Conservation (phyloP, 805 yeast genomes). For the Hanseniaspora mollemarum region DNA sequence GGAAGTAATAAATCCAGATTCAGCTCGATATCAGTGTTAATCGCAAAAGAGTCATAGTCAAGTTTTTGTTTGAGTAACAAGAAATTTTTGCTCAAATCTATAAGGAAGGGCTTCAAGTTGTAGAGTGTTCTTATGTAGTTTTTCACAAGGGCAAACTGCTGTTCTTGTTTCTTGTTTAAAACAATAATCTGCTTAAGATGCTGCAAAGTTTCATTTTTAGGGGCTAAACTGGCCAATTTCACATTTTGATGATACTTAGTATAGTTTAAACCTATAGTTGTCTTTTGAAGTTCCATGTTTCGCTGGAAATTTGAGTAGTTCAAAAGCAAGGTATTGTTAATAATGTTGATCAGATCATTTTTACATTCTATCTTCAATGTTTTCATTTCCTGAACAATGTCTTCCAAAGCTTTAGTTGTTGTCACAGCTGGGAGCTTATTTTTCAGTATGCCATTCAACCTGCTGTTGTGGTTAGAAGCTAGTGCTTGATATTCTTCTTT, state of each 20-base stretch:
- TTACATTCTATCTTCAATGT: constrained; percentile 1
- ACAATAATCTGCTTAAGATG: constrained; percentile 4
- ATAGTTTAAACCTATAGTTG: constrained; percentile 11
- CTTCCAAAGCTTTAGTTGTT: background rate
- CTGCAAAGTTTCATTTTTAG: constrained; percentile 8
- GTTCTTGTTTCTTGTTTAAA: constrained; percentile 1
- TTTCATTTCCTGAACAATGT: background rate
- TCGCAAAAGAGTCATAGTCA: background rate
- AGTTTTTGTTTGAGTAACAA: background rate
- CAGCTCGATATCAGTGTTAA: background rate
- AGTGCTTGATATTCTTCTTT: background rate
- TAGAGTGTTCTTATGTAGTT: constrained; percentile 6
- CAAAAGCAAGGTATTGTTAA: background rate
- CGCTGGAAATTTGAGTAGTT: constrained; percentile 4
- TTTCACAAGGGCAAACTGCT: constrained; percentile 1
- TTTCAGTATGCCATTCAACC: constrained; percentile 1
- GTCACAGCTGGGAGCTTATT: background rate
- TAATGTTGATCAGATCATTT: background rate
- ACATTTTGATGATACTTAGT: constrained; percentile 12
- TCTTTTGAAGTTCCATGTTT: constrained; percentile 9
- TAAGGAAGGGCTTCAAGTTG: background rate
- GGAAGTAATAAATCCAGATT: background rate
- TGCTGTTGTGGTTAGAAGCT: background rate
- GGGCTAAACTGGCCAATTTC: background rate
- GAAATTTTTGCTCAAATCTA: background rate